Percentiles rank a stretch among this genome's conserved stretches.
Conservation (phyloP, 495 filamentous ascomycete genomes). For the Talaromyces thailandensis region DNA sequence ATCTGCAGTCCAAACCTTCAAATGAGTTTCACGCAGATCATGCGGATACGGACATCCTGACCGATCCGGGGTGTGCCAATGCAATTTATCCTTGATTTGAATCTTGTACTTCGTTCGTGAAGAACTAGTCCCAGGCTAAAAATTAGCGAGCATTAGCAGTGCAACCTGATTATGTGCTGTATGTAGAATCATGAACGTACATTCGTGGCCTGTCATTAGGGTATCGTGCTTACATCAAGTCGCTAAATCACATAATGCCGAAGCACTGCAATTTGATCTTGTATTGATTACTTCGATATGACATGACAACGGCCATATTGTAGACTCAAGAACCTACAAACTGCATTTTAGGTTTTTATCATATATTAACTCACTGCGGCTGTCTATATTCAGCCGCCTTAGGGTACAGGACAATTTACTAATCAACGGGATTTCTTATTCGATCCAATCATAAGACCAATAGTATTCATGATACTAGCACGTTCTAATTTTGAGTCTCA, state of each 20-base stretch:
- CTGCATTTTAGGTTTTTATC: no score
- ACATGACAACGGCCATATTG: no score
- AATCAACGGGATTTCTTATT: not conserved
- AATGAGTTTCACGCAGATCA: not conserved
- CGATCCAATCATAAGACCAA: not conserved
- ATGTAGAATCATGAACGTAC: not conserved
- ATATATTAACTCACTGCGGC: not conserved
- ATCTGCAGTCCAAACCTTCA: not conserved
- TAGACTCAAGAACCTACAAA: no score
- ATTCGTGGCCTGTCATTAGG: not conserved
- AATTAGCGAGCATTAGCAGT: not conserved
- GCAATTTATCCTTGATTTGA: not conserved
- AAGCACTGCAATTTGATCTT: no score
- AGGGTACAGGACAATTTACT: not conserved
- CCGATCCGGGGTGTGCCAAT: not conserved
- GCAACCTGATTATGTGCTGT: not conserved
- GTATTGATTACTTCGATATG: no score
- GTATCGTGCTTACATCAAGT: not conserved
- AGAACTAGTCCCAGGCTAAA: not conserved
- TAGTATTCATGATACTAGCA: not conserved
- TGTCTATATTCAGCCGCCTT: not conserved
- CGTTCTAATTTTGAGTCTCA: not conserved
- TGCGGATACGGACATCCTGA: not conserved
- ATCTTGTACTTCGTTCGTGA: not conserved
- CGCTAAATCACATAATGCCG: not conserved